Base-by-base conservation (phyloP, 192 early-diverging fungal species). In the Backusella morwellensis region DNA sequence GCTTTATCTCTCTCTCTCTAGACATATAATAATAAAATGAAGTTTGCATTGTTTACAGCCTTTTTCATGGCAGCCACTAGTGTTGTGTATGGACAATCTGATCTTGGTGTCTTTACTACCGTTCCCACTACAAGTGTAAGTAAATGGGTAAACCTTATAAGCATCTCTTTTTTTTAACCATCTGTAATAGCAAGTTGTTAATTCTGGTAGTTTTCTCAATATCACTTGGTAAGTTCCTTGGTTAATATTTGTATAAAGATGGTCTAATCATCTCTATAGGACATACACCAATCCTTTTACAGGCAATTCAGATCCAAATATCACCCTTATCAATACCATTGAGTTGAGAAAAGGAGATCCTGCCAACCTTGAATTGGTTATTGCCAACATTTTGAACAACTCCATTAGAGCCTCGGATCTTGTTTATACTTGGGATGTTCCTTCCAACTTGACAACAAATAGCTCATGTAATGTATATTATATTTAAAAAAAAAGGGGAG, bases 361-460 rank as follows among this genome's bases (percentile, higher is more conserved):
- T 34, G 19, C 35, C n/a, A 56, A 35, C 3, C 68, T 77, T 52
- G 50, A 59, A 41, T 56, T 71, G 19, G 68, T 71, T 41, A 8
- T 63, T 29, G 15, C 40, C 8, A 77, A 77, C 42, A 59, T 77
- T 47, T 52, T 54, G 19, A 26, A 77, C 21, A 23, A 1, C 34
- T 29, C 38, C 4, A 19, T 77, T 35, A 36, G 52, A 3, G 69
- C 38, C 5, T 41, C 26, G 32, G 2, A 54, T n/a, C 6, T 54
- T 17, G 35, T n/a, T 26, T 77, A 71, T 38, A 71, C 66, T 54
- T 77, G 76, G 76, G 70, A 35, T 40, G 42, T 77, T 41, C 76
- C 76, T 4, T 40, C 50, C 35, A 42, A 21, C 19, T 21, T 77
- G 7, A 7, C 69, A 34, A 36, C 76, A 19, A 69, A 40, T 26